These are phyloP conservation scores for Talaromyces verruculosus DNA, from an alignment of 2,329 filamentous ascomycete genomes.

Conservation along the genomic window DNA sequence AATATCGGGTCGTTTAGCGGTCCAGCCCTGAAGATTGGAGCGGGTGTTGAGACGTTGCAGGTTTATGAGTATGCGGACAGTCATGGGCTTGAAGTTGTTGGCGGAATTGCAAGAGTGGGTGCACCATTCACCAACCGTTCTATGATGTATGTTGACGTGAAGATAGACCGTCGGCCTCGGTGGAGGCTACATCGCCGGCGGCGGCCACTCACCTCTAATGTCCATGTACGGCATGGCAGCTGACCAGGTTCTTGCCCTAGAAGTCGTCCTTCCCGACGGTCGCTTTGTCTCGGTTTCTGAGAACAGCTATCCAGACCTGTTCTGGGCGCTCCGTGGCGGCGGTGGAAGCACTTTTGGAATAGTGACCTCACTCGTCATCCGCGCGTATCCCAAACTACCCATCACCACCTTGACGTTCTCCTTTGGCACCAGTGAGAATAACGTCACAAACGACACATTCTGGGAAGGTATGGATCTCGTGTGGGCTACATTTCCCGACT, in stretches of 20 bases:
- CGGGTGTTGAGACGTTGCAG: conserved; percentile 14
- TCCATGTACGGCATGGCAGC: conserved; percentile 50
- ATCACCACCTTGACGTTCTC: conserved; percentile 2
- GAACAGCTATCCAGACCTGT: conserved; percentile 40
- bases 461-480: conserved; percentile 5
- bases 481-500: conserved; percentile 9
- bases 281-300: conserved; percentile 17
- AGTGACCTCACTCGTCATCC: conserved; percentile 57
- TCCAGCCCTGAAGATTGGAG: conserved; percentile 14
- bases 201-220: conserved; percentile 53
- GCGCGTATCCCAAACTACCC: conserved; percentile 47
- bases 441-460: conserved; percentile 6
- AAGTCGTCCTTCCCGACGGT: conserved; percentile 54
- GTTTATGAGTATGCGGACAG: conserved; percentile 36
- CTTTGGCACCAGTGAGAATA: conserved; percentile 7
- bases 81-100: conserved; percentile 53
- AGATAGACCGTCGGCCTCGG: conserved; percentile 50
- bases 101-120: conserved; percentile 40
- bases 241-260: conserved; percentile 58
- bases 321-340: conserved; percentile 54
- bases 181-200: conserved; percentile 62
- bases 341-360: conserved; percentile 52
- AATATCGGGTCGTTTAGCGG: conserved; percentile 36
- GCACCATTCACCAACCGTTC: not conserved
- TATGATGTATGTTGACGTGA: conserved; percentile 5